Percentiles rank a stretch among this genome's conserved stretches.
These are phyloP conservation scores for Exidia glandulosa DNA, from an alignment of 768 basidiomycete genomes.

Conservation along the genomic window DNA sequence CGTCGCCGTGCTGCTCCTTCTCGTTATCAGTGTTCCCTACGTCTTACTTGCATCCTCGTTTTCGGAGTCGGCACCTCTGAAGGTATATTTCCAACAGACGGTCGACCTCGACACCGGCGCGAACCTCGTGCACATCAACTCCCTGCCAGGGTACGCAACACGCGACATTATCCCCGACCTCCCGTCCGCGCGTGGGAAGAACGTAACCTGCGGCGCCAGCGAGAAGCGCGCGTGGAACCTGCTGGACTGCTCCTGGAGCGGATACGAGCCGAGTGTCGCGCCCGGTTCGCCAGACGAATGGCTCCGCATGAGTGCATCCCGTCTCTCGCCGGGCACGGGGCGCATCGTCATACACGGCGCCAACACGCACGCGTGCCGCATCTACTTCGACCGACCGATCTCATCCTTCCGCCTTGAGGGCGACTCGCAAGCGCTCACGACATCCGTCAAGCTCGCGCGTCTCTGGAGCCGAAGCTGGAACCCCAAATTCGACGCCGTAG, in stretches of 20 bases:
- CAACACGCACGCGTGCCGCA: slow-evolving; percentile 53
- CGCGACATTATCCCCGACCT: slow-evolving; percentile 35
- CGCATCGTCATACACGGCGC: slow-evolving; percentile 38
- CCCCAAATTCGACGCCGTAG: slow-evolving; percentile 38
- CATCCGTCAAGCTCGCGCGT: slow-evolving; percentile 30
- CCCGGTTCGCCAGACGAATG: slow-evolving; percentile 18
- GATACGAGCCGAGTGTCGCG: slow-evolving; percentile 26
- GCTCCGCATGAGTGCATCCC: slow-evolving; percentile 32
- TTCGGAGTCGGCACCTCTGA: slow-evolving; percentile 46
- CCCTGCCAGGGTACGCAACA: slow-evolving; percentile 32
- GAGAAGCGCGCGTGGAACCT: slow-evolving; percentile 23
- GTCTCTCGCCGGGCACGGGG: slow-evolving; percentile 35
- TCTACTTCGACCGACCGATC: slow-evolving; percentile 45
- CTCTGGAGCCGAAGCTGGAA: slow-evolving; percentile 56
- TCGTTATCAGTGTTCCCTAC: slow-evolving; percentile 31
- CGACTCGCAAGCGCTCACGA: slow-evolving; percentile 13
- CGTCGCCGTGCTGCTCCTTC: slow-evolving; percentile 25
- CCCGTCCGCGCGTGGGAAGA: slow-evolving; percentile 36
- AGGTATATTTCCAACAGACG: slow-evolving; percentile 59
- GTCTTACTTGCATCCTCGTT: slow-evolving; percentile 49
- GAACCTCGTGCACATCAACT: slow-evolving; percentile 21
- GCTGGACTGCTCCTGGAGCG: slow-evolving; percentile 37
- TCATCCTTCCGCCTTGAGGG: slow-evolving; percentile 30
- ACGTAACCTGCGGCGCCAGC: slow-evolving; percentile 20
- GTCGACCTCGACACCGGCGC: slow-evolving; percentile 30